Conservation (phyloP, 495 filamentous ascomycete genomes). For the Hyaloscypha variabilis region DNA sequence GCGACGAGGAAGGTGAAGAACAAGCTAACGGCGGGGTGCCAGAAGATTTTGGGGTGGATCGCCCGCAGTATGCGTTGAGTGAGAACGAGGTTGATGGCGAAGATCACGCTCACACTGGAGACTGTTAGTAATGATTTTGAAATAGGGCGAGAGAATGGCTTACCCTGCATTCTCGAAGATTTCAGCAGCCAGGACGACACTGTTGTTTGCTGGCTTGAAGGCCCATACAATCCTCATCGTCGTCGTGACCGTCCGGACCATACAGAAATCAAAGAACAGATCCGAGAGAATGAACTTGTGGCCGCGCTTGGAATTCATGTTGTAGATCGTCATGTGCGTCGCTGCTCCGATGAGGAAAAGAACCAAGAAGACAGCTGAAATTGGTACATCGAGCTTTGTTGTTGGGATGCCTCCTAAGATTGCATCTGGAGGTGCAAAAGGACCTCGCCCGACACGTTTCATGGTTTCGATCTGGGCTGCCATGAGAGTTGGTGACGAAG, state of each 20-base stretch:
- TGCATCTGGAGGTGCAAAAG: conserved; percentile 18
- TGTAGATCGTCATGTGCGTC: conserved; percentile 66
- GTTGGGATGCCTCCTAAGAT: conserved; percentile 24
- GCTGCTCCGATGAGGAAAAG: conserved; percentile 62
- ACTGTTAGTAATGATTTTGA: conserved; percentile 53
- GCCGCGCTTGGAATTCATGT: conserved; percentile 52
- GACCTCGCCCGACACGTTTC: not conserved
- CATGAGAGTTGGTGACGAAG: not conserved
- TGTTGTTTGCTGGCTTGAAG: conserved; percentile 42
- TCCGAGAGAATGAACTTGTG: conserved; percentile 60
- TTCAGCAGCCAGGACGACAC: conserved; percentile 58
- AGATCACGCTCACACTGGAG: conserved; percentile 74
- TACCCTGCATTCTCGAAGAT: conserved; percentile 41
- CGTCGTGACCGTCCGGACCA: conserved; percentile 32
- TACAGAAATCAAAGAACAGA: conserved; percentile 77
- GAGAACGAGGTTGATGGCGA: conserved; percentile 76
- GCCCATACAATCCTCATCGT: conserved; percentile 64
- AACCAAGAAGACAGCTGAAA: conserved; percentile 60
- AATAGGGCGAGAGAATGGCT: conserved; percentile 64
- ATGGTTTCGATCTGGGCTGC: not conserved
- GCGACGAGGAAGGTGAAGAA: conserved; percentile 59
- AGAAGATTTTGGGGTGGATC: conserved; percentile 71
- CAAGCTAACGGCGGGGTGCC: conserved; percentile 51
- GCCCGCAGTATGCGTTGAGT: conserved; percentile 75
- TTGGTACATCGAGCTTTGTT: conserved; percentile 58